A percentile compares a stretch with the other conserved stretches of the same genome.
These are phyloP conservation scores for Blastobotrys indianensis DNA, from an alignment of 1,139 yeast genomes.

Conservation along the genomic window DNA sequence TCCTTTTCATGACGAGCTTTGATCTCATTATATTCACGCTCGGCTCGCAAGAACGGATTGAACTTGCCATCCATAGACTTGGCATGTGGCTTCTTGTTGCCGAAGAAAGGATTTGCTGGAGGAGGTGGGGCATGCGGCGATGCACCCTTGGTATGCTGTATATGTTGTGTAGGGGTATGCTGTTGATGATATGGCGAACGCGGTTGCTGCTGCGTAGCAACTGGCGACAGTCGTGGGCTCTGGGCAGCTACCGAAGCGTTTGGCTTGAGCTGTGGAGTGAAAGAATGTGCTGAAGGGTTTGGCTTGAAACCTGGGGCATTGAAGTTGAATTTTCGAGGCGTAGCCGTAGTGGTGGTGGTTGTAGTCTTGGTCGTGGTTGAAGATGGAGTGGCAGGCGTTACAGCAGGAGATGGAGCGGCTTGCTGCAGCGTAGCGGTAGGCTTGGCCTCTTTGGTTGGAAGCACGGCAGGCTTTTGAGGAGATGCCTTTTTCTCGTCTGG, in stretches of 20 bases:
- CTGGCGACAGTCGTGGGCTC: constrained; percentile 1
- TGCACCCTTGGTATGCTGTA: constrained; percentile 1
- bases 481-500: constrained; percentile 17
- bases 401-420: constrained; percentile 11
- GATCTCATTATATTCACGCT: constrained; percentile 32
- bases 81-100: constrained; percentile 46
- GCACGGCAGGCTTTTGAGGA: constrained; percentile 2
- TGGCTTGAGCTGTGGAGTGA: constrained; percentile 44
- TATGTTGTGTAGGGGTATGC: constrained; percentile 1
- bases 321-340: constrained; percentile 44
- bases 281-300: constrained; percentile 66
- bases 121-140: constrained; percentile 7
- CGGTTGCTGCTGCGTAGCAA: constrained; percentile 1
- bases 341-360: constrained; percentile 6
- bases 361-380: constrained; percentile 7
- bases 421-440: constrained; percentile 7
- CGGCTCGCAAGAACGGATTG: constrained; percentile 47
- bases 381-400: constrained; percentile 2
- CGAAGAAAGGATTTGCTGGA: constrained; percentile 36
- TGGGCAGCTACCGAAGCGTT: background rate
- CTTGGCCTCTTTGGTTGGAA: background rate
- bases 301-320: constrained; percentile 58
- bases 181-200: background rate
- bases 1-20: constrained; percentile 4
- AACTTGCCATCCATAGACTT: constrained; percentile 43